Percentiles rank a stretch among this genome's conserved stretches.
phyloP scores from a whole-genome alignment of 305 asterid species.

The Solanum chacoense region DNA sequence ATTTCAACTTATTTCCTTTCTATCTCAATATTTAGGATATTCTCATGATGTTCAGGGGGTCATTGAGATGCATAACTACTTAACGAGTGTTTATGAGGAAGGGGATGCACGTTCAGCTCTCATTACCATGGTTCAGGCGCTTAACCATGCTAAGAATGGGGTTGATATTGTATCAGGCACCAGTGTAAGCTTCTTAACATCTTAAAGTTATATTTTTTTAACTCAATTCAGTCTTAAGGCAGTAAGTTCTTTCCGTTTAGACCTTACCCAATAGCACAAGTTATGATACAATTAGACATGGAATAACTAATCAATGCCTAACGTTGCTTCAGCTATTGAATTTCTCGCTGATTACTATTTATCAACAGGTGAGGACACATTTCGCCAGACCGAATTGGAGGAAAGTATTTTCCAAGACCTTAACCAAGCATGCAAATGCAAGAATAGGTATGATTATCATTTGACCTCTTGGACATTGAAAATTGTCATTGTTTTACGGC shows the following conservation, averaged over 20 bases:
- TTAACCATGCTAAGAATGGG: conserved; percentile 57
- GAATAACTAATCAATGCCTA: not conserved
- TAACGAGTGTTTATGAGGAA: conserved; percentile 58
- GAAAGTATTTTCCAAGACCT: conserved; percentile 36
- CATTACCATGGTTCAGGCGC: conserved; percentile 61
- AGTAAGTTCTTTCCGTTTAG: not conserved
- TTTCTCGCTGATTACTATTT: not conserved
- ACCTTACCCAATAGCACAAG: not conserved
- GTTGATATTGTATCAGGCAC: conserved; percentile 56
- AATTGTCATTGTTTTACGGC: not conserved
- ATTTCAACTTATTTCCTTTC: not conserved
- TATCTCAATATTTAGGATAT: not conserved
- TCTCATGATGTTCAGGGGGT: conserved; percentile 26
- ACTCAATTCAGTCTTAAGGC: not conserved
- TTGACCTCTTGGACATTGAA: not conserved
- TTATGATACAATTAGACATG: not conserved
- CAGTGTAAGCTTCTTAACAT: conserved; percentile 18
- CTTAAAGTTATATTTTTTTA: not conserved
- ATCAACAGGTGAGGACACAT: conserved; percentile 39
- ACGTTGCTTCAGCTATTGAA: not conserved
- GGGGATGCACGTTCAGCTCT: conserved; percentile 65
- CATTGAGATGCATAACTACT: conserved; percentile 57
- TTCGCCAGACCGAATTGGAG: conserved; percentile 63
- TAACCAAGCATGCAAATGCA: conserved; percentile 45
- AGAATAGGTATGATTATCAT: conserved; percentile 31